Conservation (phyloP, 139 green algal species). For the Chlamydomonas applanata region DNA sequence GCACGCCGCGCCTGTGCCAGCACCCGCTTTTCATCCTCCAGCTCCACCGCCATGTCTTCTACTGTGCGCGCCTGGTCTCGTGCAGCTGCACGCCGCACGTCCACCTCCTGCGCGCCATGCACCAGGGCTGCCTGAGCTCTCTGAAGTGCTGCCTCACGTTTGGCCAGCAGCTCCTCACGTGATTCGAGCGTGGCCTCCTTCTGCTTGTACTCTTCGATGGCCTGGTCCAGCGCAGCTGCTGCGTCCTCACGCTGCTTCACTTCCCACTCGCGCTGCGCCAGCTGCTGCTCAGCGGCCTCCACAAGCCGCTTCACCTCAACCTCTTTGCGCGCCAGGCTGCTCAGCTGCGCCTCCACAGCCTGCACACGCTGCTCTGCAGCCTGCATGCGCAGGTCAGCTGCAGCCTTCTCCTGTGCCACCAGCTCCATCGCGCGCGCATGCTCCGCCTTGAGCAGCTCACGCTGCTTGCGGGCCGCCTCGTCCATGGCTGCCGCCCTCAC, state of each 20-base stretch:
- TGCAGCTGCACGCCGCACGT: not conserved
- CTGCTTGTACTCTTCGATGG: not conserved
- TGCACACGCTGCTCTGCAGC: not conserved
- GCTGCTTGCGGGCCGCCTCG: not conserved
- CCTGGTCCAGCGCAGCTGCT: not conserved
- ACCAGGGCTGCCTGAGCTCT: not conserved
- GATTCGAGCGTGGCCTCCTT: not conserved
- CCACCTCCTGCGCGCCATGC: conserved; percentile 1
- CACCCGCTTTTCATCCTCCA: not conserved
- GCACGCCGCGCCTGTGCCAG: not conserved
- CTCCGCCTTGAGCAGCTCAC: not conserved
- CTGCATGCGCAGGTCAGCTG: not conserved
- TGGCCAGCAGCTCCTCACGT: conserved; percentile 3
- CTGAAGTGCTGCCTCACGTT: not conserved
- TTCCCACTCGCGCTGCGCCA: conserved; percentile 3
- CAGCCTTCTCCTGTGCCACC: conserved; percentile 8
- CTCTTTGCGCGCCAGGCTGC: not conserved
- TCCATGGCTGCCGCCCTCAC: not conserved
- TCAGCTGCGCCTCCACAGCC: conserved; percentile 1
- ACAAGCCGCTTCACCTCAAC: conserved; percentile 2
- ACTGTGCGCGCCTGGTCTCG: not conserved
- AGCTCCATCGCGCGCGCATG: conserved; percentile 9
- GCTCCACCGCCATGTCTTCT: not conserved
- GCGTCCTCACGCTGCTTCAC: not conserved
- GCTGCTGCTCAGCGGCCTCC: conserved; percentile 4